Conservation (phyloP, 2,329 filamentous ascomycete species). For the Penicillium sp. region DNA sequence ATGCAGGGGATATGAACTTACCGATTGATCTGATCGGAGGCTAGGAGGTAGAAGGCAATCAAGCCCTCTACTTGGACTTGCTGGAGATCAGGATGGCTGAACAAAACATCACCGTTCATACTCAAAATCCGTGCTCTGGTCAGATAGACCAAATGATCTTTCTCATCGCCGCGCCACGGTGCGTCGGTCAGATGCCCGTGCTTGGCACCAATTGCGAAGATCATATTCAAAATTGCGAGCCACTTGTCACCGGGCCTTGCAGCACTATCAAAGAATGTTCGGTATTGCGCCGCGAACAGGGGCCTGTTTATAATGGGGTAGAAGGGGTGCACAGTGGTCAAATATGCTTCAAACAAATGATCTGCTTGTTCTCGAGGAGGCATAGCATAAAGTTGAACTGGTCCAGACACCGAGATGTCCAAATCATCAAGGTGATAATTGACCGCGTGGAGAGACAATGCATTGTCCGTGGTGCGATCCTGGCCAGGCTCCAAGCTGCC, state of each 20-base stretch:
- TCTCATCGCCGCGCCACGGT: constrained; percentile 43
- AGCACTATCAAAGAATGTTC: constrained; percentile 38
- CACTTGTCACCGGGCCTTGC: constrained; percentile 42
- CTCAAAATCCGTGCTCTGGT: constrained; percentile 46
- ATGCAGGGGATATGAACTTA: constrained; percentile 19
- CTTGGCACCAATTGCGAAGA: constrained; percentile 48
- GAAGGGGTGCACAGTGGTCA: constrained; percentile 45
- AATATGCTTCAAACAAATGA: constrained; percentile 44
- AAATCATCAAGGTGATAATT: constrained; percentile 49
- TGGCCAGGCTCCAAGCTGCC: constrained; percentile 28
- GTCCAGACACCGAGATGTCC: constrained; percentile 41
- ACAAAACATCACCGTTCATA: constrained; percentile 45
- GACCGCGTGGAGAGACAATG: constrained; percentile 35
- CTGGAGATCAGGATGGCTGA: constrained; percentile 48
- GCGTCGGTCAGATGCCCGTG: constrained; percentile 46
- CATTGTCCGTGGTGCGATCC: constrained; percentile 30
- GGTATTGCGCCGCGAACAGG: constrained; percentile 44
- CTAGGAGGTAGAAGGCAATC: constrained; percentile 46
- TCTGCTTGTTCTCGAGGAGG: constrained; percentile 44
- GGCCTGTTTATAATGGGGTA: constrained; percentile 48
- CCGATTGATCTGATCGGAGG: constrained; percentile 48
- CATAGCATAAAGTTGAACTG: constrained; percentile 45
- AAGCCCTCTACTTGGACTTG: constrained; percentile 48
- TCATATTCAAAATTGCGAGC: constrained; percentile 49
- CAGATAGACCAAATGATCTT: constrained; percentile 48